A percentile compares a stretch with the other conserved stretches of the same genome.
These are phyloP conservation scores for Septoria linicola DNA, from an alignment of 2,329 filamentous ascomycete genomes.

Conservation along the genomic window DNA sequence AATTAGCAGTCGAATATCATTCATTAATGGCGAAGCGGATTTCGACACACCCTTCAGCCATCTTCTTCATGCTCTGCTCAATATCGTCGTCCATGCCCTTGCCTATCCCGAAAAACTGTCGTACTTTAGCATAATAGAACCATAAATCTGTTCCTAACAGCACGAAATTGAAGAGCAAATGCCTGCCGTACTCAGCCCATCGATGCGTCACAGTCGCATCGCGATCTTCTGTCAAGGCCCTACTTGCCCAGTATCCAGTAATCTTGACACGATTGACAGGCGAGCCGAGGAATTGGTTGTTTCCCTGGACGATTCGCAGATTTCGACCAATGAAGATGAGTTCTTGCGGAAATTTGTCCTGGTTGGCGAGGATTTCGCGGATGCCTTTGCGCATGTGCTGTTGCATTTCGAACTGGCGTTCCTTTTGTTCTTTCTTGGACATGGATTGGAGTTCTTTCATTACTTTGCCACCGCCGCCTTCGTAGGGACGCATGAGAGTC, in stretches of 20 bases:
- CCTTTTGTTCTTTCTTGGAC: constrained; percentile 55
- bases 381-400: constrained; percentile 68
- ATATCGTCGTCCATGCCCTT: constrained; percentile 93
- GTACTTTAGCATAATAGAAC: constrained; percentile 77
- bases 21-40: background rate
- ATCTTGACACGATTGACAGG: constrained; percentile 92
- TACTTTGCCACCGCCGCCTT: constrained; percentile 73
- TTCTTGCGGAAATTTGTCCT: constrained; percentile 85
- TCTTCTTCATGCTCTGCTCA: constrained; percentile 78
- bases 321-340: constrained; percentile 91
- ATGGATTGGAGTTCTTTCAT: constrained; percentile 53
- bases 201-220: constrained; percentile 63
- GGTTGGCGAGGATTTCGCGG: constrained; percentile 78
- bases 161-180: constrained; percentile 78
- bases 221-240: constrained; percentile 74
- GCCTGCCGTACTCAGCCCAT: constrained; percentile 68
- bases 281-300: constrained; percentile 85
- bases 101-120: constrained; percentile 73
- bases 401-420: constrained; percentile 75
- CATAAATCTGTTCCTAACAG: constrained; percentile 73
- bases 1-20: constrained; percentile 14
- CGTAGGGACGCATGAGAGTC: constrained; percentile 85
- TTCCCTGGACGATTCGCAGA: constrained; percentile 87
- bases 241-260: constrained; percentile 84
- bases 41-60: constrained; percentile 61